Conservation (phyloP, 2,329 filamentous ascomycete species). For the Lomentospora prolificans region DNA sequence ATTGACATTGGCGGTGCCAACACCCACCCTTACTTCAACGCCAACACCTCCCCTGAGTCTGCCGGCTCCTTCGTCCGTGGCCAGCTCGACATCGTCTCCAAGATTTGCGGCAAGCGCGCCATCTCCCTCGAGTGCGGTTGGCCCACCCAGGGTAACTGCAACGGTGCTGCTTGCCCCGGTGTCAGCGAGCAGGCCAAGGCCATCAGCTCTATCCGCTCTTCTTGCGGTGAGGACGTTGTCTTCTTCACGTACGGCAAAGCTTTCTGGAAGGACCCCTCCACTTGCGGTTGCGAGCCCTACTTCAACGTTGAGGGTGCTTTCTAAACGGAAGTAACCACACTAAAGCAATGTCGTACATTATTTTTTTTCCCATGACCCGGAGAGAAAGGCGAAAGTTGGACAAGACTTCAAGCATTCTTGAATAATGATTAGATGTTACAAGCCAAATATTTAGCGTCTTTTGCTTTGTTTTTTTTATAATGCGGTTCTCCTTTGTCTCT, state of each 20-base stretch:
- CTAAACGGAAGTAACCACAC: background rate
- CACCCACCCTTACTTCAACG: slow-evolving; percentile 92
- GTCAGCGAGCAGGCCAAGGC: slow-evolving; percentile 57
- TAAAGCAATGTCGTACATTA: background rate
- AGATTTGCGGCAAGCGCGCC: slow-evolving; percentile 64
- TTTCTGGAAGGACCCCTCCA: slow-evolving; percentile 65
- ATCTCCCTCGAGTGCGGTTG: slow-evolving; percentile 89
- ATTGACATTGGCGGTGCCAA: slow-evolving; percentile 78
- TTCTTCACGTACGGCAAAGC: slow-evolving; percentile 80
- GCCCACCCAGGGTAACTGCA: slow-evolving; percentile 61
- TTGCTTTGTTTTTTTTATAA: slow-evolving; percentile 9
- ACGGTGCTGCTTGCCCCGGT: slow-evolving; percentile 65
- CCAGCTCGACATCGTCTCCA: slow-evolving; percentile 62
- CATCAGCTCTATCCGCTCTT: slow-evolving; percentile 58
- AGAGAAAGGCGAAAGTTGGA: slow-evolving; percentile 8
- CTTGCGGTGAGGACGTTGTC: slow-evolving; percentile 57
- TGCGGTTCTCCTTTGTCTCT: slow-evolving; percentile 5
- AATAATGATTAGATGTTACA: slow-evolving; percentile 5
- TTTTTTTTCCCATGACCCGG: background rate
- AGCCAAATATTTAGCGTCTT: slow-evolving; percentile 2
- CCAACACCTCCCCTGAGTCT: slow-evolving; percentile 45
- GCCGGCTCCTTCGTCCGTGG: slow-evolving; percentile 68
- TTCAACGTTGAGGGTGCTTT: slow-evolving; percentile 49
- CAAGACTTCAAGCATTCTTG: slow-evolving; percentile 9
- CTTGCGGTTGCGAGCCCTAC: slow-evolving; percentile 65